Evolutionary conservation across 495 filamentous ascomycete genomes (phyloP).

Genomic region (Tuber melanosporum): DNA sequence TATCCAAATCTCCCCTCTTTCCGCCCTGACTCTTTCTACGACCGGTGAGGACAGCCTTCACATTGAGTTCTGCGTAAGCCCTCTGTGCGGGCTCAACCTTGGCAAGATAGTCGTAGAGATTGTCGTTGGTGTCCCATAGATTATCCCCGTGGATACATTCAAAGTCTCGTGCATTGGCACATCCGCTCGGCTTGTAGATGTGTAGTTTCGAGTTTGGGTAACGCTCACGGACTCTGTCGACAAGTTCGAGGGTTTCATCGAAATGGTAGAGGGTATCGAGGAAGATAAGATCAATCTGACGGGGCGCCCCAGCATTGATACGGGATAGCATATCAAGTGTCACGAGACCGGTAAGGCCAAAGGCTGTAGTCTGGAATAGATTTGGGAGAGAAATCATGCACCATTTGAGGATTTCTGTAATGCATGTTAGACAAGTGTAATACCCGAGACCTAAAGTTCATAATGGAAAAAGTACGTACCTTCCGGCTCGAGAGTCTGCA

Average conservation of each 20-base stretch:
- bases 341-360: slow-evolving; percentile 86
- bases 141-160: slow-evolving; percentile 70
- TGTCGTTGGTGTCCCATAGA: slow-evolving; percentile 77
- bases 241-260: slow-evolving; percentile 73
- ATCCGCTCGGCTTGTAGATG: slow-evolving; percentile 75
- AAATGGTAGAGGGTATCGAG: slow-evolving; percentile 97
- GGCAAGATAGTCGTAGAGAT: slow-evolving; percentile 92
- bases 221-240: slow-evolving; percentile 65
- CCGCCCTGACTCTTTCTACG: slow-evolving; percentile 88
- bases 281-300: slow-evolving; percentile 83
- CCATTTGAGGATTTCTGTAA: slow-evolving; percentile 80
- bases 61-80: slow-evolving; percentile 79
- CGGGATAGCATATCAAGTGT: slow-evolving; percentile 94
- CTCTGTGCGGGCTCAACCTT: slow-evolving; percentile 96
- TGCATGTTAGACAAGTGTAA: slow-evolving; percentile 15
- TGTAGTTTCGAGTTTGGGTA: slow-evolving; percentile 78
- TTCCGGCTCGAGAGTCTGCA: slow-evolving; percentile 73
- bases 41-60: slow-evolving; percentile 90
- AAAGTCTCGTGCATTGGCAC: slow-evolving; percentile 66
- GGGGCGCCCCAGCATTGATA: slow-evolving; percentile 61
- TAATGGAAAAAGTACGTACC: slow-evolving; percentile 45
- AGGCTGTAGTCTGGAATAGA: slow-evolving; percentile 95
- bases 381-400: slow-evolving; percentile 81
- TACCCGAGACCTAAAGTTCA: slow-evolving; percentile 12
- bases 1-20: slow-evolving; percentile 76